phyloP scores from a whole-genome alignment of 2,329 filamentous ascomycete genomes.

The Botryotinia narcissicola region DNA sequence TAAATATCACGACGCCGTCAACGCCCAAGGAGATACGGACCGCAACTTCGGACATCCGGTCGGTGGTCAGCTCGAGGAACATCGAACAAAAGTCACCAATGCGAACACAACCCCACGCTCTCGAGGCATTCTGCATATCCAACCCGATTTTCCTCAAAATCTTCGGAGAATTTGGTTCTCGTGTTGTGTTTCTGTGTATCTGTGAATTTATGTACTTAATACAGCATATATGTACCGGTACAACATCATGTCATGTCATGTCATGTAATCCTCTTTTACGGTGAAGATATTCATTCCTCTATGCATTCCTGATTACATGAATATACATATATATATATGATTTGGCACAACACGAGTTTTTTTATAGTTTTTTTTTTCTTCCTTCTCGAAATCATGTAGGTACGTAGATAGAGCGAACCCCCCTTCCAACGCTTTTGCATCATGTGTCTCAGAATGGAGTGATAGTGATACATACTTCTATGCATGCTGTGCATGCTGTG shows the following conservation, averaged over 20 bases:
- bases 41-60: neutral
- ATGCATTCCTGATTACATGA: neutral
- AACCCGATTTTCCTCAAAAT: neutral
- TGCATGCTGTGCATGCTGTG: neutral
- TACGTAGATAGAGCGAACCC: neutral
- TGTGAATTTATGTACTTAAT: too few species aligned
- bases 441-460: conserved; percentile 1
- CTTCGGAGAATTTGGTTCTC: neutral
- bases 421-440: conserved; percentile 3
- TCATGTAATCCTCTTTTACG: neutral
- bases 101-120: neutral
- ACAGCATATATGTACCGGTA: neutral
- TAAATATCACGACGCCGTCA: neutral
- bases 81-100: neutral
- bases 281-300: neutral
- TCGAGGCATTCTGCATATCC: neutral
- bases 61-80: neutral
- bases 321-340: neutral
- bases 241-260: neutral
- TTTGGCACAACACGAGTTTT: neutral
- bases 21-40: neutral
- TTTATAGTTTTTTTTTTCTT: neutral
- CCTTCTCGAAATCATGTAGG: neutral
- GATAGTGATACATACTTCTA: neutral
- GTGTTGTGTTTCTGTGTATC: neutral